These are phyloP conservation scores for Phlebopus sp. DNA, from an alignment of 1,284 basidiomycete species.

Conservation along the genomic window DNA sequence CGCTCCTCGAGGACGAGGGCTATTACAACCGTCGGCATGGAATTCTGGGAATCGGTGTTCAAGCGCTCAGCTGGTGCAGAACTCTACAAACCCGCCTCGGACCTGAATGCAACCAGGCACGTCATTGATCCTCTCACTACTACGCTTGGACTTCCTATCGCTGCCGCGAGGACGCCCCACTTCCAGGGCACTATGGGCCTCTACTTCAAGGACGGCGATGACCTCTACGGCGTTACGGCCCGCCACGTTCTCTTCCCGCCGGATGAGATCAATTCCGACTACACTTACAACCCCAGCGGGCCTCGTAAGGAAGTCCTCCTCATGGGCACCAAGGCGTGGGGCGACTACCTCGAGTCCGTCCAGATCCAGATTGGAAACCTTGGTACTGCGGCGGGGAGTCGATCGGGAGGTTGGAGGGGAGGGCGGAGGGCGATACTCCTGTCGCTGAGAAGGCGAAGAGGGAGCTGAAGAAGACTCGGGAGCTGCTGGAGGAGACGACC, in stretches of 20 bases:
- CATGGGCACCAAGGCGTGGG: constrained; percentile 21
- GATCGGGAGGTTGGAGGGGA: constrained; percentile 14
- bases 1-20: constrained; percentile 17
- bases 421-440: constrained; percentile 16
- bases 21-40: constrained; percentile 28
- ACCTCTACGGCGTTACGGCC: constrained; percentile 20
- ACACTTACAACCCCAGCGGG: constrained; percentile 17
- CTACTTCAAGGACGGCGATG: constrained; percentile 23
- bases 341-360: constrained; percentile 18
- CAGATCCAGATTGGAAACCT: constrained; percentile 10
- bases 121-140: constrained; percentile 27
- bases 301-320: constrained; percentile 23
- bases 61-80: constrained; percentile 17
- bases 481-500: constrained; percentile 17
- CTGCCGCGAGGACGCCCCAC: constrained; percentile 22
- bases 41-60: constrained; percentile 26
- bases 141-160: constrained; percentile 27
- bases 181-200: constrained; percentile 29
- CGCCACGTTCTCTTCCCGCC: constrained; percentile 21
- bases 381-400: constrained; percentile 7
- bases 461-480: constrained; percentile 12
- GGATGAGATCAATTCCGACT: constrained; percentile 17
- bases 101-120: constrained; percentile 18
- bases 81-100: constrained; percentile 19
- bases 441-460: constrained; percentile 16